Conservation (phyloP, 202 grass and related monocot species). For the Cymbopogon flexuosus region DNA sequence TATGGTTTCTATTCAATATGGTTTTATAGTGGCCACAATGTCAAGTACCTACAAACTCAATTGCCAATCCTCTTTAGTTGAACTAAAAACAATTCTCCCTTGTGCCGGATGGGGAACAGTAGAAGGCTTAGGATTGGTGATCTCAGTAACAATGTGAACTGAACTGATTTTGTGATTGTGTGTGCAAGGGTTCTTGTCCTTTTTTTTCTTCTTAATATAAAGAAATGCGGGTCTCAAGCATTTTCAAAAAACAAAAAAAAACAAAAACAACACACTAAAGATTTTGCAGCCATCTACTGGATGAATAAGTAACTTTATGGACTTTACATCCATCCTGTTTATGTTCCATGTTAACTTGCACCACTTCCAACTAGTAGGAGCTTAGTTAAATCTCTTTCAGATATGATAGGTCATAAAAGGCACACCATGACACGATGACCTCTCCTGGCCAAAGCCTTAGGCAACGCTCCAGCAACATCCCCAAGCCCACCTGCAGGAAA, state of each 20-base stretch:
- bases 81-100: not conserved
- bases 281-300: constrained; percentile 7
- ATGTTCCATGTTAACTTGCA: constrained; percentile 8
- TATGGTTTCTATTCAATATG: not conserved
- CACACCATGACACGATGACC: constrained; percentile 94
- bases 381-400: constrained; percentile 23
- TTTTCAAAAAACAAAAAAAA: not conserved
- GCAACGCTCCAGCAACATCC: constrained; percentile 95
- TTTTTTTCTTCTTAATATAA: not conserved
- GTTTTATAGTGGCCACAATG: not conserved
- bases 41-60: constrained; percentile 2
- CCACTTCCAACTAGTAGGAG: not conserved
- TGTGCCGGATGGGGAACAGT: not conserved
- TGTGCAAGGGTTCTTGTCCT: not conserved
- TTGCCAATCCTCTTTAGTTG: not conserved
- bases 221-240: not conserved
- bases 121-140: not conserved
- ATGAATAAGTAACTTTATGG: not conserved
- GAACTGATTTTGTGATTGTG: not conserved
- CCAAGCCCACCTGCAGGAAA: constrained; percentile 77
- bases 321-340: not conserved
- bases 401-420: constrained; percentile 11
- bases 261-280: not conserved
- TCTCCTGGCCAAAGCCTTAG: constrained; percentile 84
- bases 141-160: not conserved